A percentile compares a stretch with the other conserved stretches of the same genome.
These are phyloP conservation scores for Hypoxylon intermedium DNA, from an alignment of 495 filamentous ascomycete genomes.

Conservation along the genomic window DNA sequence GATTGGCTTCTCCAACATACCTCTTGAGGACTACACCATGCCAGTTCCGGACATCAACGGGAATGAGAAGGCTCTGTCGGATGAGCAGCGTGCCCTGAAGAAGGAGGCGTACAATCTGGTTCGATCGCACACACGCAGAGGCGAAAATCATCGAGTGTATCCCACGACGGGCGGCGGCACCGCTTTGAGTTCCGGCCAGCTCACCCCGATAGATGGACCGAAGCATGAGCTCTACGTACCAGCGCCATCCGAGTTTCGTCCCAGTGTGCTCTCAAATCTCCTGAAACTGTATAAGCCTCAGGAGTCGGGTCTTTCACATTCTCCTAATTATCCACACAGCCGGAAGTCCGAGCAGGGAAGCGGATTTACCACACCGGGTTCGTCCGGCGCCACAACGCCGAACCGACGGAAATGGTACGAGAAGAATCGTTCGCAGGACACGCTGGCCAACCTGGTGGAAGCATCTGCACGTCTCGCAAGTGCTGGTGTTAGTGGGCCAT, in stretches of 20 bases:
- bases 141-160: constrained; percentile 17
- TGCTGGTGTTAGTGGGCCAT: constrained; percentile 45
- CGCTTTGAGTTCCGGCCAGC: constrained; percentile 61
- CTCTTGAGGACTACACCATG: constrained; percentile 23
- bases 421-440: constrained; percentile 57
- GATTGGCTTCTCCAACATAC: constrained; percentile 29
- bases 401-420: constrained; percentile 68
- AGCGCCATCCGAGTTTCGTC: constrained; percentile 72
- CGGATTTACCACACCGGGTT: constrained; percentile 38
- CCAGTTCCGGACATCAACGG: constrained; percentile 34
- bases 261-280: constrained; percentile 77
- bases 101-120: constrained; percentile 59
- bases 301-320: too few relatives aligned
- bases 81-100: constrained; percentile 40
- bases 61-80: constrained; percentile 23
- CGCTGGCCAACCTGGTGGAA: constrained; percentile 63
- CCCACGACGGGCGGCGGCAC: constrained; percentile 27
- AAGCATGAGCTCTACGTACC: constrained; percentile 71
- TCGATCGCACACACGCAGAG: constrained; percentile 58
- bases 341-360: constrained; percentile 40
- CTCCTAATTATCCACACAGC: constrained; percentile 37
- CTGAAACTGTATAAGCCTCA: constrained; percentile 76
- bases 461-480: constrained; percentile 61
- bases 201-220: constrained; percentile 66
- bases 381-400: constrained; percentile 61